These are phyloP conservation scores for Suzukiozyma palmioleophila DNA, from an alignment of 1,139 yeast genomes.

Conservation along the genomic window DNA sequence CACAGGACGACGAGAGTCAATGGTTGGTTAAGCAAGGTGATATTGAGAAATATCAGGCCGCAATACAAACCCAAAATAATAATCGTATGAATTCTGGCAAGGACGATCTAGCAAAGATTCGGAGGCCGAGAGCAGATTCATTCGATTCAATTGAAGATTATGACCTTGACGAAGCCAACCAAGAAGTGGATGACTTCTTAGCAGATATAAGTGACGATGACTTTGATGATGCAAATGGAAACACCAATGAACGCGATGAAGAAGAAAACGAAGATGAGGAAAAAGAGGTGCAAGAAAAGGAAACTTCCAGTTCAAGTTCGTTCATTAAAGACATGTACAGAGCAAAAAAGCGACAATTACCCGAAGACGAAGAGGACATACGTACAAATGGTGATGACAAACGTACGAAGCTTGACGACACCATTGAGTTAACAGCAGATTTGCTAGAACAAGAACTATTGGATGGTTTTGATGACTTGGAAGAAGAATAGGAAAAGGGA, in stretches of 20 bases:
- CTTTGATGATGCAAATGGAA: slow-evolving; percentile 35
- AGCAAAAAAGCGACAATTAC: slow-evolving; percentile 15
- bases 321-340: slow-evolving; percentile 31
- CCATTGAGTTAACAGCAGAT: slow-evolving; percentile 9
- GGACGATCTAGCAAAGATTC: slow-evolving; percentile 8
- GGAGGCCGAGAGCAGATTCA: slow-evolving; percentile 24
- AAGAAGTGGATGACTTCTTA: slow-evolving; percentile 57
- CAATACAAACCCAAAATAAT: slow-evolving; percentile 20
- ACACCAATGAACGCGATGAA: slow-evolving; percentile 23
- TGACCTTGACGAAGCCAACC: slow-evolving; percentile 53
- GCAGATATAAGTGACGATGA: slow-evolving; percentile 53
- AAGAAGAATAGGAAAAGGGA: slow-evolving; percentile 14
- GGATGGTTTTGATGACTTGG: slow-evolving; percentile 44
- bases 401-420: slow-evolving; percentile 1
- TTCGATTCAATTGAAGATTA: slow-evolving; percentile 33
- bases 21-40: slow-evolving; percentile 43
- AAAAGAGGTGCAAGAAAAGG: slow-evolving; percentile 6
- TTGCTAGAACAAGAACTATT: slow-evolving; percentile 45
- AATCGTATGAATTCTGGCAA: slow-evolving; percentile 4
- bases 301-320: slow-evolving; percentile 16
- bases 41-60: slow-evolving; percentile 38
- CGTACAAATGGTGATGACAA: slow-evolving; percentile 3
- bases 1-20: slow-evolving; percentile 33
- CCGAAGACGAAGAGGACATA: slow-evolving; percentile 12
- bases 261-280: slow-evolving; percentile 17